These are phyloP conservation scores for Candida buenavistaensis DNA, from an alignment of 1,139 yeast genomes.

Conservation along the genomic window DNA sequence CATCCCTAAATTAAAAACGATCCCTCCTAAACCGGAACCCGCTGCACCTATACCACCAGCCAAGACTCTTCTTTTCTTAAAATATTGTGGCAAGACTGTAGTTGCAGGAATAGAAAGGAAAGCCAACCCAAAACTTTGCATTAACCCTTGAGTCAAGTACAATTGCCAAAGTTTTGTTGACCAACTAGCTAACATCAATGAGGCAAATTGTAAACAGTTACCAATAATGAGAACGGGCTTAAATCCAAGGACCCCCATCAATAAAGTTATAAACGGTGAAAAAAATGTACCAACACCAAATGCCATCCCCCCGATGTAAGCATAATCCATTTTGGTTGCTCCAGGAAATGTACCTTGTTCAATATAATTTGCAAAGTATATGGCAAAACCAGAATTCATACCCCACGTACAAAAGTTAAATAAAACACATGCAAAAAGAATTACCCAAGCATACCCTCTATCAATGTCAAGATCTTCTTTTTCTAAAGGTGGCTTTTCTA, in stretches of 20 bases:
- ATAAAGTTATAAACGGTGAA: constrained; percentile 42
- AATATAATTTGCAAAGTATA: constrained; percentile 49
- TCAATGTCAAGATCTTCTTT: constrained; percentile 21
- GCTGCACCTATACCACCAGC: constrained; percentile 60
- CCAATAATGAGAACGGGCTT: constrained; percentile 40
- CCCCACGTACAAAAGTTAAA: constrained; percentile 53
- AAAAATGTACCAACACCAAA: constrained; percentile 37
- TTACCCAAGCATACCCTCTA: constrained; percentile 52
- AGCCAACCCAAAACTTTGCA: constrained; percentile 52
- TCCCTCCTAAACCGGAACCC: constrained; percentile 67
- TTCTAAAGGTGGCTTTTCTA: not conserved
- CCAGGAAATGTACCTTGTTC: constrained; percentile 35
- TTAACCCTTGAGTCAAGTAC: constrained; percentile 51
- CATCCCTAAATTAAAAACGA: constrained; percentile 44
- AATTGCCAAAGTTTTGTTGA: constrained; percentile 52
- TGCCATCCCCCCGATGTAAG: constrained; percentile 40
- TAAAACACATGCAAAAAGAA: constrained; percentile 41
- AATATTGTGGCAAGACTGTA: constrained; percentile 52
- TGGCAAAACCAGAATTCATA: constrained; percentile 53
- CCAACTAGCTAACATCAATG: constrained; percentile 55
- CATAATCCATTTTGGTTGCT: constrained; percentile 42
- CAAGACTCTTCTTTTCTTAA: constrained; percentile 52
- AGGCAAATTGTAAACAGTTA: constrained; percentile 49
- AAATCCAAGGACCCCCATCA: constrained; percentile 41
- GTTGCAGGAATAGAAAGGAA: constrained; percentile 43